These are phyloP conservation scores for Apiotrichum veenhuisii DNA, from an alignment of 1,284 basidiomycete species.

Conservation along the genomic window DNA sequence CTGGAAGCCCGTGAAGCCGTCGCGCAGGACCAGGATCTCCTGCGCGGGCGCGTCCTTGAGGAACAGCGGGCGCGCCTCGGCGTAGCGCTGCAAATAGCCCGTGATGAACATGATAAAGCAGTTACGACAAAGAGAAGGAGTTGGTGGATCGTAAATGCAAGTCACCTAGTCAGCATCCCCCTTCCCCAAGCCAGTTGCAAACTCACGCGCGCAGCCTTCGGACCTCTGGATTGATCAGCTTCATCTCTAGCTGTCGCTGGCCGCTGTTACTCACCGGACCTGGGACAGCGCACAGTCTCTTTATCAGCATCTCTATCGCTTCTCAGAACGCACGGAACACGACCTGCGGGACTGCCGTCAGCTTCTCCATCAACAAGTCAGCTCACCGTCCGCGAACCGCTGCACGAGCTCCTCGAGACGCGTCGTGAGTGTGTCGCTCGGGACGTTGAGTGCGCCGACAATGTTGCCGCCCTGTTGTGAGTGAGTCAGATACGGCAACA, in stretches of 20 bases:
- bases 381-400: constrained; percentile 35
- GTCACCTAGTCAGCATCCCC: too few relatives aligned
- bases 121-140: neutral
- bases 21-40: constrained; percentile 47
- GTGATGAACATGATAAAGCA: neutral
- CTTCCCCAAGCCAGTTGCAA: neutral
- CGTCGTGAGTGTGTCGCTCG: constrained; percentile 40
- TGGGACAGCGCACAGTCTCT: constrained; percentile 49
- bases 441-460: constrained; percentile 42
- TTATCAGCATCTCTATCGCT: neutral
- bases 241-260: too few relatives aligned
- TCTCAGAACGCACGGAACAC: constrained; percentile 43
- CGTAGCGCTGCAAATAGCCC: constrained; percentile 50
- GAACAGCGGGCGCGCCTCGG: constrained; percentile 34
- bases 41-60: constrained; percentile 29
- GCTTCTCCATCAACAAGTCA: neutral
- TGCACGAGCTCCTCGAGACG: constrained; percentile 39
- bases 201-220: constrained; percentile 47
- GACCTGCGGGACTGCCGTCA: constrained; percentile 39
- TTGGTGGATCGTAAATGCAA: neutral
- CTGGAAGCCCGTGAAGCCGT: constrained; percentile 49
- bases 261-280: constrained; percentile 30
- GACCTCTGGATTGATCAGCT: constrained; percentile 34
- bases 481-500: too few relatives aligned
- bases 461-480: constrained; percentile 52